phyloP scores from a whole-genome alignment of 768 basidiomycete genomes.

The Lactifluus rugatus region DNA sequence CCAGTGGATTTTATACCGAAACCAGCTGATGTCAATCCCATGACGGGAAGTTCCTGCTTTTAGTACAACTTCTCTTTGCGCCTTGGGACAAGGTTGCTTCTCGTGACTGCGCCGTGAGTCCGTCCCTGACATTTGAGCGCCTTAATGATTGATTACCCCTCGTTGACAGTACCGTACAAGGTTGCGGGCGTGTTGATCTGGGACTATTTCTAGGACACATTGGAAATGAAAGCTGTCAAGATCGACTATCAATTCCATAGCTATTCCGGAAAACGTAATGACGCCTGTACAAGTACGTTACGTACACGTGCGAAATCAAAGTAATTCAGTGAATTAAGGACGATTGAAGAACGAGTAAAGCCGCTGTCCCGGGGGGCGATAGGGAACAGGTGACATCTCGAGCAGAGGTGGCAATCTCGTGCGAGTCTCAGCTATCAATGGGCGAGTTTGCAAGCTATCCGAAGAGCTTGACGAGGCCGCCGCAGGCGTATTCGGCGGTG shows the following conservation, averaged over 20 bases:
- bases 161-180: too few relatives aligned
- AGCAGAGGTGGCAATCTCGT: slow-evolving; percentile 8
- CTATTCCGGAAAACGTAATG: too few relatives aligned
- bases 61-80: background rate
- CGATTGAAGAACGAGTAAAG: background rate
- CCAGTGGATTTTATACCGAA: background rate
- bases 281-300: too few relatives aligned
- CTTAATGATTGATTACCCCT: too few relatives aligned
- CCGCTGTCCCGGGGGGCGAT: slow-evolving; percentile 6
- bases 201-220: too few relatives aligned
- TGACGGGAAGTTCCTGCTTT: slow-evolving; percentile 10
- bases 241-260: too few relatives aligned
- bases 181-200: too few relatives aligned
- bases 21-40: background rate
- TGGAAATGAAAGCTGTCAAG: too few relatives aligned
- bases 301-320: too few relatives aligned
- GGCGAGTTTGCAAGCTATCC: background rate
- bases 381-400: background rate
- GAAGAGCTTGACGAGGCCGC: background rate
- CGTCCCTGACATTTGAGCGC: too few relatives aligned
- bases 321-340: background rate
- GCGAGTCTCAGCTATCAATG: slow-evolving; percentile 9
- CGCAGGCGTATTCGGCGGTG: background rate
- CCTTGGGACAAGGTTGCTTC: background rate
- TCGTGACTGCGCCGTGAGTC: background rate